Conservation (phyloP, 371 early-diverging fungal genomes). For the Saksenaea oblongispora region DNA sequence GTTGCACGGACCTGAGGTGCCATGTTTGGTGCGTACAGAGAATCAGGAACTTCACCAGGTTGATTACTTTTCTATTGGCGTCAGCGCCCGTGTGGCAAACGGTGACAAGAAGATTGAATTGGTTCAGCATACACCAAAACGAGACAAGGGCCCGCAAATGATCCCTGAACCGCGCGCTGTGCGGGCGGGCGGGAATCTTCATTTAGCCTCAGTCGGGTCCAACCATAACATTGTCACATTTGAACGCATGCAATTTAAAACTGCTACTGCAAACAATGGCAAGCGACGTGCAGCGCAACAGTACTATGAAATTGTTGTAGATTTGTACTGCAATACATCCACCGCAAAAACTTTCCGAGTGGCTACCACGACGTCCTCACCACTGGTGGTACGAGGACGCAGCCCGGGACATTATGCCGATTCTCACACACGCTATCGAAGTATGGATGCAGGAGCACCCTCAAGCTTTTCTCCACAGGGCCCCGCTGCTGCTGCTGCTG, state of each 20-base stretch:
- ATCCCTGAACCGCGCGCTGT: slow-evolving; percentile 62
- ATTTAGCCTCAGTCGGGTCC: slow-evolving; percentile 32
- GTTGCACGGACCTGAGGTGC: slow-evolving; percentile 43
- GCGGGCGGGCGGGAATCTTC: slow-evolving; percentile 53
- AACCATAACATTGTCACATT: slow-evolving; percentile 63
- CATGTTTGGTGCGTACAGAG: slow-evolving; percentile 50
- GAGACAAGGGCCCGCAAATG: slow-evolving; percentile 86
- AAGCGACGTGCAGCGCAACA: slow-evolving; percentile 84
- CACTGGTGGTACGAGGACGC: slow-evolving; percentile 85
- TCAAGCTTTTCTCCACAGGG: slow-evolving; percentile 6
- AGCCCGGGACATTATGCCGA: slow-evolving; percentile 87
- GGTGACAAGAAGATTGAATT: slow-evolving; percentile 72
- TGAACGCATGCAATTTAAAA: slow-evolving; percentile 92
- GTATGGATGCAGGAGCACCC: slow-evolving; percentile 15
- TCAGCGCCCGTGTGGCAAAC: slow-evolving; percentile 59
- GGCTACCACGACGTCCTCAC: slow-evolving; percentile 66
- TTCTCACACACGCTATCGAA: slow-evolving; percentile 36
- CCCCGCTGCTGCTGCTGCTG: slow-evolving; percentile 17
- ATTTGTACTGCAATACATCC: slow-evolving; percentile 60
- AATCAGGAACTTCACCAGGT: slow-evolving; percentile 39
- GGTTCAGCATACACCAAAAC: slow-evolving; percentile 87
- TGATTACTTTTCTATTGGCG: slow-evolving; percentile 65
- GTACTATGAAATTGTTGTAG: slow-evolving; percentile 71
- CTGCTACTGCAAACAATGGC: slow-evolving; percentile 89
- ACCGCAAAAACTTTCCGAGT: slow-evolving; percentile 47